Evolutionary conservation across 2,329 filamentous ascomycete species (phyloP), one percentile per base, ranked within the genome.

Genomic region (Aspergillus novofumigatus): DNA sequence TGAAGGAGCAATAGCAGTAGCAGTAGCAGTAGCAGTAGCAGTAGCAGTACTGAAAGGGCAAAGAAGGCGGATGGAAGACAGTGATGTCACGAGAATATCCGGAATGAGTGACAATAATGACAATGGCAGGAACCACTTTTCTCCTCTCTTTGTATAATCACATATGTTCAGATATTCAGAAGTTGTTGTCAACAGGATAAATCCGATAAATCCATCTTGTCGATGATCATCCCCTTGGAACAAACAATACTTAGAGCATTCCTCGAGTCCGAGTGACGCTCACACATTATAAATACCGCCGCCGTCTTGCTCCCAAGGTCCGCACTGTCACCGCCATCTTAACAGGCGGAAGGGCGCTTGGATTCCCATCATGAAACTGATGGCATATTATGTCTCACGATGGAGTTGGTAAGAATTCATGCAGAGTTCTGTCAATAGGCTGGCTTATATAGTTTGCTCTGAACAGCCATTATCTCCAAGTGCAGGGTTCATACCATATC

Each of bases 1-100:
- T 52, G 17, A 38, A 23, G 35, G 35, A 49, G 53, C 25, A 26
- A 49, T 49, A 49, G 49, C n/a, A 56, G 38, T 49, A 50, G 45
- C 41, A 54, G 41, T 51, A 29, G 17, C 47, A 45, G 23, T 38
- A 41, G 23, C 14, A n/a, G n/a, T n/a, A n/a, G n/a, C n/a, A 32
- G 32, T 35, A 6, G 4, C 32, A 14, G 4, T 7, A 14, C 1
- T 38, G 52, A 26, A 28, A 21, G 47, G 45, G 45, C 47, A 57
- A 52, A 52, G 54, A 52, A 25, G 44, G 32, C 20, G 17, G 44
- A 38, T 26, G 29, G 14, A 38, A 38, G 32, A 38, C 1, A 7
- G 26, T 17, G 41, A 51, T 38, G 25, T 21, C 25, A 60, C 52
- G 44, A 35, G 11, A 35, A 35, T 35, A 52, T 7, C 14, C 5